phyloP scores from a whole-genome alignment of 768 basidiomycete species.

The Collybia nuda region DNA sequence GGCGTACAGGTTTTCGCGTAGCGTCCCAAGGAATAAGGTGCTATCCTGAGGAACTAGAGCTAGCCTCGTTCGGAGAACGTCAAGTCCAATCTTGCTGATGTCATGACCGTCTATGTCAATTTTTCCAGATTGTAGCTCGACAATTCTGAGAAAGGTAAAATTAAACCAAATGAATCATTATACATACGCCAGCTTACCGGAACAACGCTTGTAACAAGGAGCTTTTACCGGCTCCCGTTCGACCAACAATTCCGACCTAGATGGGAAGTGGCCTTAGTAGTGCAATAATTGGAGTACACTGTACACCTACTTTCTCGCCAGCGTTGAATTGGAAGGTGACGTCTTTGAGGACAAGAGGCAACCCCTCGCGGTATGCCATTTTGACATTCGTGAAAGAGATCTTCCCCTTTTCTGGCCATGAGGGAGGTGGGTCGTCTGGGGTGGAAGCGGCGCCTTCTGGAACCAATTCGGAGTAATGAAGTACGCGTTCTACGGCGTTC shows the following conservation, averaged over 20 bases:
- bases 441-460: slow-evolving; percentile 47
- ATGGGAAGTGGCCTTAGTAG: neutral
- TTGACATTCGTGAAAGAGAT: slow-evolving; percentile 57
- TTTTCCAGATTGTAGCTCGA: slow-evolving; percentile 56
- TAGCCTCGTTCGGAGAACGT: slow-evolving; percentile 50
- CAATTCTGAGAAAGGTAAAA: slow-evolving; percentile 40
- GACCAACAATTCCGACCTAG: slow-evolving; percentile 47
- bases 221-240: slow-evolving; percentile 53
- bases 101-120: slow-evolving; percentile 59
- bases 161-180: neutral
- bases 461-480: slow-evolving; percentile 63
- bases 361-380: slow-evolving; percentile 56
- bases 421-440: slow-evolving; percentile 41
- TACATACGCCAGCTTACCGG: slow-evolving; percentile 29
- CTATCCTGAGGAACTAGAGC: slow-evolving; percentile 71
- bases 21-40: slow-evolving; percentile 45
- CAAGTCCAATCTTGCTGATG: slow-evolving; percentile 50
- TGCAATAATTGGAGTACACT: neutral
- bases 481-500: slow-evolving; percentile 69
- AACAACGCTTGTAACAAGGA: slow-evolving; percentile 58
- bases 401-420: slow-evolving; percentile 51
- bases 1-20: slow-evolving; percentile 41
- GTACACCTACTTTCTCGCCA: slow-evolving; percentile 57
- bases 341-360: slow-evolving; percentile 64
- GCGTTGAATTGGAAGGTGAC: slow-evolving; percentile 54